A percentile compares a stretch with the other conserved stretches of the same genome.
Evolutionary conservation across 1,284 basidiomycete genomes (phyloP).

Genomic region (Sporisorium iseilematis-ciliati): DNA sequence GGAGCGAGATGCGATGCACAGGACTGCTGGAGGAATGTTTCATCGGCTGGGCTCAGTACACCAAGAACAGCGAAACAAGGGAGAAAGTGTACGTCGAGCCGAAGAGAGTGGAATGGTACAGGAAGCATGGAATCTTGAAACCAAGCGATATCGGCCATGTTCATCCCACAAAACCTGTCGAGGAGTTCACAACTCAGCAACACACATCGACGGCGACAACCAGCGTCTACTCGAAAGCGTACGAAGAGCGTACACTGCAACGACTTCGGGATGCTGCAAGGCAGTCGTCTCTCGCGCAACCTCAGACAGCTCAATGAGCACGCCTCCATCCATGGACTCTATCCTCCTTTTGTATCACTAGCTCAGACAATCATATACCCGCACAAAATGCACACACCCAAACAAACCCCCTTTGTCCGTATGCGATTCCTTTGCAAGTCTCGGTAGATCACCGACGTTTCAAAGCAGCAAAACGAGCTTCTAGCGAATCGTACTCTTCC

Average conservation of each 20-base stretch:
- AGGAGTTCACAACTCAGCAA: background rate
- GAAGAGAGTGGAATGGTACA: conserved; percentile 39
- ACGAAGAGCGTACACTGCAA: conserved; percentile 33
- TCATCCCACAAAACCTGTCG: conserved; percentile 1
- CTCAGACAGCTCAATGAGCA: conserved; percentile 27
- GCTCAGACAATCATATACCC: conserved; percentile 14
- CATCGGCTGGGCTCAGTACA: conserved; percentile 60
- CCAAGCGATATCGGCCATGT: conserved; percentile 39
- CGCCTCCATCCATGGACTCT: conserved; percentile 1
- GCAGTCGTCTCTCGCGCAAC: conserved; percentile 11
- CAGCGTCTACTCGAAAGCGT: conserved; percentile 29
- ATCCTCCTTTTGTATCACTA: conserved; percentile 12
- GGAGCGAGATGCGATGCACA: conserved; percentile 56
- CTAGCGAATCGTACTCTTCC: conserved; percentile 47
- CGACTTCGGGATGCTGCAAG: conserved; percentile 26
- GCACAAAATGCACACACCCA: no score
- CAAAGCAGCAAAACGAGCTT: conserved; percentile 53
- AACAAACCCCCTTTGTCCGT: background rate
- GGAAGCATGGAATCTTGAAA: conserved; percentile 18
- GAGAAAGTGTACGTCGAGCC: conserved; percentile 45
- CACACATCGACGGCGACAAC: background rate
- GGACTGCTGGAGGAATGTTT: conserved; percentile 59
- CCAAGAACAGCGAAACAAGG: conserved; percentile 18
- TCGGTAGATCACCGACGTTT: conserved; percentile 26
- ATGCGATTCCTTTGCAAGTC: background rate